Evolutionary conservation across 106 monocot genomes (phyloP).

Genomic region (Dendrobium nobile): DNA sequence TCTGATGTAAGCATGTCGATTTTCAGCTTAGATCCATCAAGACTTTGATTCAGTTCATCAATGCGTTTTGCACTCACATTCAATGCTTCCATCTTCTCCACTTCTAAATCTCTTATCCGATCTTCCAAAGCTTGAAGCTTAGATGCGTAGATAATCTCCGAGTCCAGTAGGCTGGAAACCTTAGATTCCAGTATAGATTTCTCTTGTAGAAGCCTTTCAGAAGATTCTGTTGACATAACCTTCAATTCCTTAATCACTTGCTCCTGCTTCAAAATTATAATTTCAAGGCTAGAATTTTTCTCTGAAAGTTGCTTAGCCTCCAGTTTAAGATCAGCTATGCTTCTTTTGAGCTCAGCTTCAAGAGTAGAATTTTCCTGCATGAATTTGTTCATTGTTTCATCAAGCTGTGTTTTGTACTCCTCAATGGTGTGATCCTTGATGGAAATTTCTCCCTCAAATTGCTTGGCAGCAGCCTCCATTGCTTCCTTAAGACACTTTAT

Average conservation of each 20-base stretch:
- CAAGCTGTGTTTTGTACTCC: constrained; percentile 29
- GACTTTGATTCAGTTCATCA: constrained; percentile 19
- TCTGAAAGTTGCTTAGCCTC: neutral
- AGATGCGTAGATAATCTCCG: neutral
- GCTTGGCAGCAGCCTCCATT: neutral
- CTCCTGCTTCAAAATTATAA: constrained; percentile 21
- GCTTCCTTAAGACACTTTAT: neutral
- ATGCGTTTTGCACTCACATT: constrained; percentile 9
- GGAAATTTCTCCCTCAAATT: constrained; percentile 13
- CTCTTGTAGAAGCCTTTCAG: constrained; percentile 23
- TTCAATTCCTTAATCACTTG: constrained; percentile 27
- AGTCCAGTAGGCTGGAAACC: neutral
- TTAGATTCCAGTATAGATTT: constrained; percentile 10
- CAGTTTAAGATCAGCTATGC: no score
- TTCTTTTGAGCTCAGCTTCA: constrained; percentile 8
- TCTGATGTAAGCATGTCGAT: constrained; percentile 29
- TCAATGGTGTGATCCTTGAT: constrained; percentile 25
- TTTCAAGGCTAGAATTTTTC: constrained; percentile 30
- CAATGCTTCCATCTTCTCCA: constrained; percentile 24
- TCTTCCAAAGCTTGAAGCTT: constrained; percentile 13
- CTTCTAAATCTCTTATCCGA: constrained; percentile 15
- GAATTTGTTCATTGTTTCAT: constrained; percentile 10
- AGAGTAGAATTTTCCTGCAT: constrained; percentile 22
- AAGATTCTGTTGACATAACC: constrained; percentile 2
- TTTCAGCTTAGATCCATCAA: constrained; percentile 27